Percentiles rank a stretch among this genome's conserved stretches.
Evolutionary conservation across 257 asterid genomes (phyloP).

Genomic region (Gardenia jasminoides): DNA sequence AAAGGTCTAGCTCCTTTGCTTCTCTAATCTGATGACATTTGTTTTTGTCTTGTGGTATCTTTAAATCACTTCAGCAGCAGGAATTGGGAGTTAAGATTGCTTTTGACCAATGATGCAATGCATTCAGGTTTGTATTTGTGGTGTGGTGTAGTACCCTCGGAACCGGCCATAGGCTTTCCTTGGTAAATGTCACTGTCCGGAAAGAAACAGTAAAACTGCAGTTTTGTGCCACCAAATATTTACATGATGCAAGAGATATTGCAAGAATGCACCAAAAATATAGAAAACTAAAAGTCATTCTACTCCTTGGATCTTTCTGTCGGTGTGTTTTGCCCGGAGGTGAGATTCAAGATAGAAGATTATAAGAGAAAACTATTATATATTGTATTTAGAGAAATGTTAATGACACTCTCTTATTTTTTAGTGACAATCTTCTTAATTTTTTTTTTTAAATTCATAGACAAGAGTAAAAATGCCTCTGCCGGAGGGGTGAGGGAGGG

Average conservation of each 20-base stretch:
- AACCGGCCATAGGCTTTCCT: neutral
- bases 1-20: neutral
- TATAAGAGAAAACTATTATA: too few species aligned
- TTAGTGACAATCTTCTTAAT: too few species aligned
- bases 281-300: neutral
- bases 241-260: neutral
- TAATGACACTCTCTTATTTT: too few species aligned
- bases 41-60: neutral
- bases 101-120: neutral
- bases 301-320: neutral
- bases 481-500: too few species aligned
- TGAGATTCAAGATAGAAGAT: too few species aligned
- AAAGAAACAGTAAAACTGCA: neutral
- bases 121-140: neutral
- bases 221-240: neutral
- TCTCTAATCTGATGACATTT: neutral
- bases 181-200: neutral
- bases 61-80: neutral
- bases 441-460: too few species aligned
- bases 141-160: neutral
- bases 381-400: too few species aligned
- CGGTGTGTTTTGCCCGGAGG: too few species aligned
- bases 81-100: neutral
- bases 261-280: neutral
- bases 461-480: too few species aligned